Evolutionary conservation across 371 early-diverging fungal genomes (phyloP).

Genomic region (Mucor circinelloides): DNA sequence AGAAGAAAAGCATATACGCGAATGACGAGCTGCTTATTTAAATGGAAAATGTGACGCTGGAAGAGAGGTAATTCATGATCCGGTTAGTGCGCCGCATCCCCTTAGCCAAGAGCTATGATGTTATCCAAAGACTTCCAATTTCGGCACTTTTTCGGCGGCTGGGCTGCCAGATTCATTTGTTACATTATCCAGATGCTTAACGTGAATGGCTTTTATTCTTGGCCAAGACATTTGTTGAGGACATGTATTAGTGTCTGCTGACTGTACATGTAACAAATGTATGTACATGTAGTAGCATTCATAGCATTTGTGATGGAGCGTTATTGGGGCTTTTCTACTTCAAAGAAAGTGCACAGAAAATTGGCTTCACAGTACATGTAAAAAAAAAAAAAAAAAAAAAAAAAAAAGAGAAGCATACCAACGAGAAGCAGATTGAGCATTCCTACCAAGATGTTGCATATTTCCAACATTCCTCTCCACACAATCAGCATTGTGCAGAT

Average conservation of each 20-base stretch:
- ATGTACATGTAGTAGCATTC: too few relatives aligned
- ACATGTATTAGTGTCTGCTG: too few relatives aligned
- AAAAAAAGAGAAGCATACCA: too few relatives aligned
- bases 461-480: background rate
- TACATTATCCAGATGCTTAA: background rate
- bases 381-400: too few relatives aligned
- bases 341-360: too few relatives aligned
- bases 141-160: conserved; percentile 2
- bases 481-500: background rate
- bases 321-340: too few relatives aligned
- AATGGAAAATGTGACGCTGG: background rate
- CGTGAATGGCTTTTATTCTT: background rate
- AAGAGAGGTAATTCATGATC: background rate
- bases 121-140: background rate
- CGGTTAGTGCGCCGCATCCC: background rate
- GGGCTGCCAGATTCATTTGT: background rate
- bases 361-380: background rate
- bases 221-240: background rate
- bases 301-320: too few relatives aligned
- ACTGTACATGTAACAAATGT: too few relatives aligned
- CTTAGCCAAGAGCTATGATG: background rate
- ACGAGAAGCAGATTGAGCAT: background rate
- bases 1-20: background rate
- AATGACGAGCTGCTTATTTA: background rate
- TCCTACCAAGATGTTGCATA: background rate